phyloP scores from a whole-genome alignment of 2,329 filamentous ascomycete species.

The Podosphaera aphanis region DNA sequence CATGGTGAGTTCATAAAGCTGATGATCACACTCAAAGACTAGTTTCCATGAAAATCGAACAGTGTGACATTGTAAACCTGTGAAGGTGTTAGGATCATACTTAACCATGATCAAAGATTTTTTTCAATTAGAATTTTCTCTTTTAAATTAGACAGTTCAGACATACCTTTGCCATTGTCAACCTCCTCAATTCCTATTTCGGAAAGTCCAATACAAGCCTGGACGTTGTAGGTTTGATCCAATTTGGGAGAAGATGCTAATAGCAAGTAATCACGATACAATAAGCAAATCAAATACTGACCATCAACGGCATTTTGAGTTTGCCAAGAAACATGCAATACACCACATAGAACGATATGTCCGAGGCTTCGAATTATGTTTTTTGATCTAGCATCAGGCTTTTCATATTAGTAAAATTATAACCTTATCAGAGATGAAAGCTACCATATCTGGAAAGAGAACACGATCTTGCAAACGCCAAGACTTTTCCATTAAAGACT shows the following conservation, averaged over 20 bases:
- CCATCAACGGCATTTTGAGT: constrained; percentile 43
- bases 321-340: constrained; percentile 65
- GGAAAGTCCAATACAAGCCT: constrained; percentile 48
- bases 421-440: constrained; percentile 6
- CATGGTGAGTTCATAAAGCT: constrained; percentile 64
- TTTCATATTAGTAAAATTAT: background rate
- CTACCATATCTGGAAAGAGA: constrained; percentile 47
- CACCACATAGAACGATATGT: constrained; percentile 59
- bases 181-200: constrained; percentile 44
- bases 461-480: constrained; percentile 69
- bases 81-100: background rate
- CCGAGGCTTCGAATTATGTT: constrained; percentile 59
- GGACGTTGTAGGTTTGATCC: constrained; percentile 46
- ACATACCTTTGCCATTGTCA: constrained; percentile 48
- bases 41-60: constrained; percentile 83
- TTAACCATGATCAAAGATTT: background rate
- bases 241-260: constrained; percentile 43
- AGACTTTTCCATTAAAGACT: constrained; percentile 52
- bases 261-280: constrained; percentile 64
- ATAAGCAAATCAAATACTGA: constrained; percentile 59
- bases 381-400: constrained; percentile 28
- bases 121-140: too few relatives aligned
- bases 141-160: background rate
- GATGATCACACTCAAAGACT: constrained; percentile 53
- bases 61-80: constrained; percentile 70